A percentile compares a stretch with the other conserved stretches of the same genome.
These are phyloP conservation scores for Rhizopus sp. DNA, from an alignment of 371 early-diverging fungal genomes.

Conservation along the genomic window DNA sequence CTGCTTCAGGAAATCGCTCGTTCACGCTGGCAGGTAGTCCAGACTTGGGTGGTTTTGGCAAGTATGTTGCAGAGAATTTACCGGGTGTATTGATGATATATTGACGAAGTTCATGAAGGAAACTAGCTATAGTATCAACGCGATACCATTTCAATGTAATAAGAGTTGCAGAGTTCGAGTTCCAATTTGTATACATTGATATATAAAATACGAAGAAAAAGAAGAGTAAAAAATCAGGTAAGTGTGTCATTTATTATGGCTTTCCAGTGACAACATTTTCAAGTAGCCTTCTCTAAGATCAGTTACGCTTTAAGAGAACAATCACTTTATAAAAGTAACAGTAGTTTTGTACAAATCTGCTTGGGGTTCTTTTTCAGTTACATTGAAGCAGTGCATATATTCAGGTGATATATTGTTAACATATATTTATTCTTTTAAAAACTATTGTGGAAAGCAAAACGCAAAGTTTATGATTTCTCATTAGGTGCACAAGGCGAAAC, in stretches of 20 bases:
- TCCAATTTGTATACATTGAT: conserved; percentile 13
- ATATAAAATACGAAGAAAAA: not conserved
- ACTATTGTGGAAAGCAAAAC: no score
- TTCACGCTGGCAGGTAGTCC: conserved; percentile 3
- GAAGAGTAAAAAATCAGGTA: not conserved
- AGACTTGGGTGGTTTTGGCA: conserved; percentile 8
- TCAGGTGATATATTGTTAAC: no score
- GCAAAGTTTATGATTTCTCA: conserved; percentile 34
- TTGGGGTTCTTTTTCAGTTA: no score
- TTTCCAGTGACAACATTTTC: no score
- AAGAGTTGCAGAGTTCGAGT: not conserved
- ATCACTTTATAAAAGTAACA: no score
- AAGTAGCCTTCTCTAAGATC: no score
- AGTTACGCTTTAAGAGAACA: no score
- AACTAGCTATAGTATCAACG: not conserved
- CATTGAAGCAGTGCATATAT: no score
- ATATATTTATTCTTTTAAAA: no score
- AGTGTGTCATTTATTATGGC: no score
- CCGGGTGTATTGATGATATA: conserved; percentile 9
- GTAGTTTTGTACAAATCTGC: no score
- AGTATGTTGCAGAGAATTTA: conserved; percentile 4
- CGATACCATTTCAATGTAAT: conserved; percentile 9
- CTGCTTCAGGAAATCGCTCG: conserved; percentile 11
- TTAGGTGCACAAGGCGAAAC: conserved; percentile 33
- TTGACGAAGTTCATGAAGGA: conserved; percentile 3